Evolutionary conservation across 768 basidiomycete genomes (phyloP).

Genomic region (Kondoa malvinella): DNA sequence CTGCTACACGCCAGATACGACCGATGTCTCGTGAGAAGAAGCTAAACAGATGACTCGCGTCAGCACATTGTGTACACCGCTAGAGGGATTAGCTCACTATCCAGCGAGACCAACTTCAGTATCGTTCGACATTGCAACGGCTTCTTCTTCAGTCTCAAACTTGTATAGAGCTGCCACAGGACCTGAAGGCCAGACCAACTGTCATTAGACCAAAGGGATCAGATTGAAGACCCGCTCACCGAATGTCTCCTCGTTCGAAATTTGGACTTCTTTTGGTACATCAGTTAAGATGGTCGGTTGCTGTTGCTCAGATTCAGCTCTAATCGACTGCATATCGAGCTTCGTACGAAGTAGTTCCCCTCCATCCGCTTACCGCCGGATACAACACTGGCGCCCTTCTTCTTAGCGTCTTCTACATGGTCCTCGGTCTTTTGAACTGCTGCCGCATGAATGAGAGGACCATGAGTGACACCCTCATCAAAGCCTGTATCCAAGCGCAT

Average conservation of each 20-base stretch:
- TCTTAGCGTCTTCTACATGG: conserved; percentile 76
- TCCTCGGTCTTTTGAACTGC: conserved; percentile 68
- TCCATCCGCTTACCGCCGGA: conserved; percentile 64
- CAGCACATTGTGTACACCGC: conserved; percentile 34
- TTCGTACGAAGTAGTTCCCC: conserved; percentile 27
- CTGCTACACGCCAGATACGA: conserved; percentile 83
- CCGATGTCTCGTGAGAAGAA: conserved; percentile 79
- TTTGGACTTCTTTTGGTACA: conserved; percentile 47
- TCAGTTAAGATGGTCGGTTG: conserved; percentile 75
- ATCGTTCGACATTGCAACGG: conserved; percentile 65
- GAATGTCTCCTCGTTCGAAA: conserved; percentile 81
- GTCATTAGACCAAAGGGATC: not conserved
- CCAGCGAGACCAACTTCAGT: conserved; percentile 75
- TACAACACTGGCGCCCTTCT: conserved; percentile 68
- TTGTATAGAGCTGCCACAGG: conserved; percentile 64
- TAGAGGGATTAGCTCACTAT: conserved; percentile 11
- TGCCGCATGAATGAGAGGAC: conserved; percentile 74
- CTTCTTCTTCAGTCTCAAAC: conserved; percentile 90
- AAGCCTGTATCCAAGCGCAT: not conserved
- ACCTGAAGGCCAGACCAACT: not conserved
- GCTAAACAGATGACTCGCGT: too few relatives aligned
- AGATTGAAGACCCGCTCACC: conserved; percentile 36
- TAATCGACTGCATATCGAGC: too few relatives aligned
- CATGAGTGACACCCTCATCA: conserved; percentile 46
- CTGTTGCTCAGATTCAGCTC: conserved; percentile 33